These are phyloP conservation scores for Trametes cubensis DNA, from an alignment of 768 basidiomycete species.

Conservation along the genomic window DNA sequence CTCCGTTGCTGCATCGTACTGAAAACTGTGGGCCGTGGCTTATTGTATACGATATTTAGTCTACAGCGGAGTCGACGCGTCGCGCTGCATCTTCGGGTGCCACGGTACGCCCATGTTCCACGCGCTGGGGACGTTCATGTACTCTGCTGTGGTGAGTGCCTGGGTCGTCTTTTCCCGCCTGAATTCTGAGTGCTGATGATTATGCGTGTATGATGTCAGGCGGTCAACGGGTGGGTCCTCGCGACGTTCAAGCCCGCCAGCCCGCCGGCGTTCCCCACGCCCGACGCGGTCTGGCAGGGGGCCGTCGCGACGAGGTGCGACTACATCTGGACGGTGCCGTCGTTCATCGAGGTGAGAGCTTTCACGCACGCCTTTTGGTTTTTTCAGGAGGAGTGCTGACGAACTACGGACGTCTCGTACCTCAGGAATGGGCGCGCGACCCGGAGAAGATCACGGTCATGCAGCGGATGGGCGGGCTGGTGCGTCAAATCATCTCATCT, in stretches of 20 bases:
- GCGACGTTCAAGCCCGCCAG: conserved; percentile 26
- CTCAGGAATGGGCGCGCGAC: conserved; percentile 25
- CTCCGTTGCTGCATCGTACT: not conserved
- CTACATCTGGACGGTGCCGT: conserved; percentile 28
- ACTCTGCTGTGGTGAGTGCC: not conserved
- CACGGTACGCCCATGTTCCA: conserved; percentile 22
- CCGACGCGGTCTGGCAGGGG: conserved; percentile 26
- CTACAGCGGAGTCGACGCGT: not conserved
- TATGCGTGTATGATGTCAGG: not conserved
- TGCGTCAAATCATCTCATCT: not conserved
- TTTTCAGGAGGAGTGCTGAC: no score
- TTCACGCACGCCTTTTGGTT: conserved; percentile 6
- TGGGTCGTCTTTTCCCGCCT: not conserved
- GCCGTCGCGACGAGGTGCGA: conserved; percentile 16
- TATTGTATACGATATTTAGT: not conserved
- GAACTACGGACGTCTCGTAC: not conserved
- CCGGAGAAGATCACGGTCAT: conserved; percentile 23
- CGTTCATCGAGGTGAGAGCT: conserved; percentile 32
- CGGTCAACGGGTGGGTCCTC: conserved; percentile 23
- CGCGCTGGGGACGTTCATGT: conserved; percentile 14
- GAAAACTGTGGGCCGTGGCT: not conserved
- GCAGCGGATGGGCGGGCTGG: conserved; percentile 14
- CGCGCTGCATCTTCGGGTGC: conserved; percentile 7
- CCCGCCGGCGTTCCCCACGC: conserved; percentile 29
- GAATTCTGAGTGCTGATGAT: not conserved